Base-by-base conservation (phyloP, 1,284 basidiomycete genomes). In the Thelephora terrestris region DNA sequence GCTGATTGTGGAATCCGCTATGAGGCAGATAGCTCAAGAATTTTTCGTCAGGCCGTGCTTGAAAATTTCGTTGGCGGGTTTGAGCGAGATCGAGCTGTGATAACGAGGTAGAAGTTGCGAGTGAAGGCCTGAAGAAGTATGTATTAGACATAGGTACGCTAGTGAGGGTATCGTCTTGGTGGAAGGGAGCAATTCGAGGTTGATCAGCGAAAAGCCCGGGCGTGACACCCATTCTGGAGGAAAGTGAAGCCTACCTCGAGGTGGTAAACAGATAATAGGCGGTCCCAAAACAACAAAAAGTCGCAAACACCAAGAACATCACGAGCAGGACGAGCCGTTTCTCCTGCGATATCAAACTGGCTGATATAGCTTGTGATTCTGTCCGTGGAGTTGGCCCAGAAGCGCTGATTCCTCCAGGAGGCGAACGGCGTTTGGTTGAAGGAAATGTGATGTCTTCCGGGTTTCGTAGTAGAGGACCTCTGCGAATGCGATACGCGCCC, bases 1-100 rank as follows among this genome's bases (percentile, higher is more conserved):
- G 79, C 65, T 91, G 86, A 61, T 90, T 91, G 64, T 90, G 85
- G 54, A 86, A 84, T 2, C 86, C 85, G 53, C 80, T 83, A 57
- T 87, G 85, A n/a, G 83, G 81, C 25, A 87, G 67, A 55, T 85
- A 85, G 20, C 80, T 66, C 17, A 85, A 63, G 56, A 71, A 85
- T 48, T 63, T 70, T 48, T 67, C 64, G 10, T 45, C 29, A 7
- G 51, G 39, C 21, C 12, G 20, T 6, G 21, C 21, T 23, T 42
- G n/a, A 21, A 18, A n/a, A 25, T 20, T 42, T 10, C 7, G 29
- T 20, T 21, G 25, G n/a, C 7, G 12, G 2, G 21, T 9, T 23
- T 16, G 20, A 18, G 21, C 39, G 39, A 20, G 39, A 18, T 12
- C 25, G 25, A 18, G 21, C 14, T 32, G 29, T 9, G 9, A 32